A percentile compares a stretch with the other conserved stretches of the same genome.
These are phyloP conservation scores for Poa pratensis DNA, from an alignment of 176 grass and related monocot species.

Conservation along the genomic window DNA sequence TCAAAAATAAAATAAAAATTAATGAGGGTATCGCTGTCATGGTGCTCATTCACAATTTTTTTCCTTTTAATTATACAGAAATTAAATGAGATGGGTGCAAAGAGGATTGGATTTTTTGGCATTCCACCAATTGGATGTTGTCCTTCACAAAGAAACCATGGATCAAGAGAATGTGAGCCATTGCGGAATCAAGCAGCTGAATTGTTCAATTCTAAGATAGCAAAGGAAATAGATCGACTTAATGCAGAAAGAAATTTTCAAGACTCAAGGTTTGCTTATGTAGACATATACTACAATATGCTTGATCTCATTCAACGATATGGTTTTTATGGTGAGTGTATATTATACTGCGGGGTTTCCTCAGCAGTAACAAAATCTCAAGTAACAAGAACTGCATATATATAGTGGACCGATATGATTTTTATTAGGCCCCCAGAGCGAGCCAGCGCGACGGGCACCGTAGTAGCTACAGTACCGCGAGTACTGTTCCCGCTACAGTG, in stretches of 20 bases:
- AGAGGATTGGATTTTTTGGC: slow-evolving; percentile 58
- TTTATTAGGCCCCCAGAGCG: no score
- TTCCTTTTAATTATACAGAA: slow-evolving; percentile 29
- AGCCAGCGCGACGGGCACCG: no score
- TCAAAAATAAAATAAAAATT: no score
- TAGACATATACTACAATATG: slow-evolving; percentile 63
- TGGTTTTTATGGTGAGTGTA: slow-evolving; percentile 46
- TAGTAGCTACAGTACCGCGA: no score
- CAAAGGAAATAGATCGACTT: slow-evolving; percentile 37
- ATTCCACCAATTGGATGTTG: slow-evolving; percentile 68
- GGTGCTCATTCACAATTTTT: no score
- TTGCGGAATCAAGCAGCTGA: slow-evolving; percentile 50
- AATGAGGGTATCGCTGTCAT: no score
- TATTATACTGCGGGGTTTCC: no score
- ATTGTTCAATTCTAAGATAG: slow-evolving; percentile 53
- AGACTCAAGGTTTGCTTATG: slow-evolving; percentile 43
- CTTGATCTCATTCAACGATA: slow-evolving; percentile 52
- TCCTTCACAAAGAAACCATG: slow-evolving; percentile 59
- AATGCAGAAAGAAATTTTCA: slow-evolving; percentile 24
- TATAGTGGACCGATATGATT: not conserved
- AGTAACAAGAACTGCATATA: not conserved
- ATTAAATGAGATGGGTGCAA: slow-evolving; percentile 58
- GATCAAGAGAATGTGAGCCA: slow-evolving; percentile 52
- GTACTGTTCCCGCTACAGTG: no score
- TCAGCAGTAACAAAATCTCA: not conserved